Conservation (phyloP, 768 basidiomycete genomes). For the Pisolithus orientalis region DNA sequence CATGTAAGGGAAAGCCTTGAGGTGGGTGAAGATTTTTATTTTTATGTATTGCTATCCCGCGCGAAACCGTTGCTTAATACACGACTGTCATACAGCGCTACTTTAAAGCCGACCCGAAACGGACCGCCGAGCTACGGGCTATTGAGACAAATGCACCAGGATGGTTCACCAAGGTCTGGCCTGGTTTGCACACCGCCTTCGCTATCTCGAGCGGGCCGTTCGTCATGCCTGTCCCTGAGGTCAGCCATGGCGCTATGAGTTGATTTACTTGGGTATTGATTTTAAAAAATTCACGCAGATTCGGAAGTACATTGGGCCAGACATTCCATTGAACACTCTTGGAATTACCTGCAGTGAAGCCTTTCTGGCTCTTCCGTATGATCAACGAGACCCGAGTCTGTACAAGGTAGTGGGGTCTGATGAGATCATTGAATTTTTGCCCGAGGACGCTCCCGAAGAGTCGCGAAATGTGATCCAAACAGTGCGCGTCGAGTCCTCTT, state of each 20-base stretch:
- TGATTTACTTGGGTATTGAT: neutral
- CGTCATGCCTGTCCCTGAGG: slow-evolving; percentile 17
- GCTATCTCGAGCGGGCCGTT: slow-evolving; percentile 21
- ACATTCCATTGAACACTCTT: slow-evolving; percentile 14
- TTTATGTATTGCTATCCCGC: neutral
- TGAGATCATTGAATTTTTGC: slow-evolving; percentile 18
- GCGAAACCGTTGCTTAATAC: neutral
- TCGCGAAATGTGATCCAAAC: slow-evolving; percentile 12
- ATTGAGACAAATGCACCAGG: slow-evolving; percentile 6
- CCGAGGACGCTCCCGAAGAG: slow-evolving; percentile 16
- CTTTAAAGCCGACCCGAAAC: slow-evolving; percentile 10
- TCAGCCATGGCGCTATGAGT: neutral
- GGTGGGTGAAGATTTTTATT: neutral
- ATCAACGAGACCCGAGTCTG: slow-evolving; percentile 15
- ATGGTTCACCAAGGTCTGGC: slow-evolving; percentile 20
- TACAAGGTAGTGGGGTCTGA: slow-evolving; percentile 20
- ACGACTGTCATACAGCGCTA: slow-evolving; percentile 6
- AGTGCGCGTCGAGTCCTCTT: neutral
- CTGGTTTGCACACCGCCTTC: slow-evolving; percentile 5
- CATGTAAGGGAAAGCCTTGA: slow-evolving; percentile 10
- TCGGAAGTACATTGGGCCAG: slow-evolving; percentile 11
- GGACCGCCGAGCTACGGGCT: slow-evolving; percentile 12
- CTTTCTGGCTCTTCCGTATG: slow-evolving; percentile 17
- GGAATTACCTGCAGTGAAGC: slow-evolving; percentile 20
- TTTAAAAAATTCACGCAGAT: slow-evolving; percentile 5